phyloP scores from a whole-genome alignment of 441 rosid genomes.

The Euphorbia schlechtendalii region DNA sequence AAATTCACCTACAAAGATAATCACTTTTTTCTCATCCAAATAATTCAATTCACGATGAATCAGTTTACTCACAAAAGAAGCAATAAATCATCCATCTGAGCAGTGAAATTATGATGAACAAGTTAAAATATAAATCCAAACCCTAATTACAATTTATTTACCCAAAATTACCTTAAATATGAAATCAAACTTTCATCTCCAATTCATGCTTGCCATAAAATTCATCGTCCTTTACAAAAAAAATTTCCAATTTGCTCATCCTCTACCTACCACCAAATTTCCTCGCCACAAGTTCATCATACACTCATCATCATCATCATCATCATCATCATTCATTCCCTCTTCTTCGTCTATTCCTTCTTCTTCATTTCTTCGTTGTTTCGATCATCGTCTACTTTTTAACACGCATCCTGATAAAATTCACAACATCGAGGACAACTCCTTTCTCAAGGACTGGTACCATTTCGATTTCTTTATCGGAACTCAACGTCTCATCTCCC shows the following conservation, averaged over 20 bases:
- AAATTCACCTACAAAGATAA: too few species aligned
- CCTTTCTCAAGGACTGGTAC: neutral
- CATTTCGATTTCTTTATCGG: neutral
- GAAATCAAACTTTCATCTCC: slow-evolving; percentile 41
- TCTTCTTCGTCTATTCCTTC: slow-evolving; percentile 19
- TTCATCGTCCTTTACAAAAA: slow-evolving; percentile 44
- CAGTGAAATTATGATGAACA: slow-evolving; percentile 1
- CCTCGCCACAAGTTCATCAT: slow-evolving; percentile 68
- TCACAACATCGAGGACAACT: neutral
- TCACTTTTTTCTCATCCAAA: too few species aligned
- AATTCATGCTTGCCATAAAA: slow-evolving; percentile 60
- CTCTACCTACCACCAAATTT: slow-evolving; percentile 60
- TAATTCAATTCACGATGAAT: too few species aligned
- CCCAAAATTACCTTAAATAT: slow-evolving; percentile 1
- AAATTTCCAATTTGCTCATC: slow-evolving; percentile 57
- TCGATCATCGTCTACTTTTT: neutral
- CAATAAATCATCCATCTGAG: too few species aligned
- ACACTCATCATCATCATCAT: slow-evolving; percentile 50
- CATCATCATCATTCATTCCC: slow-evolving; percentile 24
- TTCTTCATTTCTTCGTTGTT: slow-evolving; percentile 4
- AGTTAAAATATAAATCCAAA: neutral
- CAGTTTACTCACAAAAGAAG: neutral
- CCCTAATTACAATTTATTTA: neutral
- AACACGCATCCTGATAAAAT: neutral
- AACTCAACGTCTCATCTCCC: too few species aligned